Evolutionary conservation across 345 rosid species (phyloP).

Genomic region (rapeseed (Brassica napus)): DNA sequence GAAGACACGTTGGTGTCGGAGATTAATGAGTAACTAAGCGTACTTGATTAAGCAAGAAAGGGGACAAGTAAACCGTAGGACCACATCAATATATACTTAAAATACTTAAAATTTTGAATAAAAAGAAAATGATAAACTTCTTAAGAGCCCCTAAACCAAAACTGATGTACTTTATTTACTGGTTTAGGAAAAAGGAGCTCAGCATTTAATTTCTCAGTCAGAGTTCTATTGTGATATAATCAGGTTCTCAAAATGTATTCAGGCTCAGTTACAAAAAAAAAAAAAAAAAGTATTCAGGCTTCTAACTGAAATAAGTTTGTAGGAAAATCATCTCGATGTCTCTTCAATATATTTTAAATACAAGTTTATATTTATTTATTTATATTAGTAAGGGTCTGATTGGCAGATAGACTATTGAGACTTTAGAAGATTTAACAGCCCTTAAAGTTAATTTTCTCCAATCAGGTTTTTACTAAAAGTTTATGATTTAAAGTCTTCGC

Average conservation of each 20-base stretch:
- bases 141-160: slow-evolving; percentile 8
- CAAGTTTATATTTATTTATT: no score
- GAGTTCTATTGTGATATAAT: neutral
- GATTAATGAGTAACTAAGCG: slow-evolving; percentile 22
- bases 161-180: neutral
- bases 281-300: neutral
- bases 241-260: neutral
- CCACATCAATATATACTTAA: slow-evolving; percentile 26
- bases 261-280: neutral
- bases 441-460: no score
- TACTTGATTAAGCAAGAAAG: slow-evolving; percentile 37
- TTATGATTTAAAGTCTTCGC: no score
- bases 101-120: neutral
- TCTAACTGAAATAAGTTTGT: neutral
- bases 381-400: no score
- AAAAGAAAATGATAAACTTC: neutral
- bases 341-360: no score
- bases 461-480: no score
- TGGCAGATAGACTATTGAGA: no score
- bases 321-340: neutral
- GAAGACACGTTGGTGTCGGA: slow-evolving; percentile 24
- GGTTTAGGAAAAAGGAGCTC: neutral
- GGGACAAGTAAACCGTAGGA: slow-evolving; percentile 34
- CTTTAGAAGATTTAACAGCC: no score
- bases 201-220: neutral